A percentile compares a stretch with the other conserved stretches of the same genome.
Evolutionary conservation across 2,329 filamentous ascomycete species (phyloP).

Genomic region (Colletotrichum truncatum): DNA sequence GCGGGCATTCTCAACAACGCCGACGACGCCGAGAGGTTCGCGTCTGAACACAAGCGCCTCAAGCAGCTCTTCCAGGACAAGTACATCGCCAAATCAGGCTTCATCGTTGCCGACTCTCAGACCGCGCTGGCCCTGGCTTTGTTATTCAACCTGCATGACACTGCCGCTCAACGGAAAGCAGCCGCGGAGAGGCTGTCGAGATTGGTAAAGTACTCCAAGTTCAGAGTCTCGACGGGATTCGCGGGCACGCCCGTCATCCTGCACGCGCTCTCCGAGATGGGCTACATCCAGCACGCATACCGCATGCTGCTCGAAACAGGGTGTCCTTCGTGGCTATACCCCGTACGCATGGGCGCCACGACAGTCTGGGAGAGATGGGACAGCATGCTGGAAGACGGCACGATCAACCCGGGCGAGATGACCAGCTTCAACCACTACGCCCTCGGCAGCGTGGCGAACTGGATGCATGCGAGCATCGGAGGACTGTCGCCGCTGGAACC

Average conservation of each 20-base stretch:
- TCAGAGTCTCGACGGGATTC: conserved; percentile 50
- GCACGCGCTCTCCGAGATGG: conserved; percentile 40
- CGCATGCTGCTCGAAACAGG: conserved; percentile 55
- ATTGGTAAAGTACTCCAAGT: conserved; percentile 42
- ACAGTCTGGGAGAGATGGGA: conserved; percentile 64
- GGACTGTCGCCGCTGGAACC: conserved; percentile 48
- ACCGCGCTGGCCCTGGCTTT: conserved; percentile 48
- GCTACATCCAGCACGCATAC: conserved; percentile 46
- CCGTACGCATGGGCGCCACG: conserved; percentile 53
- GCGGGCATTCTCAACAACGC: conserved; percentile 40
- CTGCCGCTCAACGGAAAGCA: conserved; percentile 21
- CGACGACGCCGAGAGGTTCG: conserved; percentile 36
- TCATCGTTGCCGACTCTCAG: conserved; percentile 47
- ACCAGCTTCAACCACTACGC: conserved; percentile 61
- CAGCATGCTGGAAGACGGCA: conserved; percentile 52
- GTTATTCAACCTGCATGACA: conserved; percentile 44
- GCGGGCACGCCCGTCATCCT: conserved; percentile 51
- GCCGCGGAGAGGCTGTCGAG: conserved; percentile 40
- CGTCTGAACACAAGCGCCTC: conserved; percentile 30
- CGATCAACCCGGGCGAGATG: conserved; percentile 55
- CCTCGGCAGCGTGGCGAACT: conserved; percentile 55
- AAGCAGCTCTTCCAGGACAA: conserved; percentile 39
- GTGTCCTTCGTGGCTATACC: conserved; percentile 58
- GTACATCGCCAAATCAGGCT: conserved; percentile 41
- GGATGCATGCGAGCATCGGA: conserved; percentile 53